These are phyloP conservation scores for Neocucurbitaria cava DNA, from an alignment of 2,329 filamentous ascomycete species.

Conservation along the genomic window DNA sequence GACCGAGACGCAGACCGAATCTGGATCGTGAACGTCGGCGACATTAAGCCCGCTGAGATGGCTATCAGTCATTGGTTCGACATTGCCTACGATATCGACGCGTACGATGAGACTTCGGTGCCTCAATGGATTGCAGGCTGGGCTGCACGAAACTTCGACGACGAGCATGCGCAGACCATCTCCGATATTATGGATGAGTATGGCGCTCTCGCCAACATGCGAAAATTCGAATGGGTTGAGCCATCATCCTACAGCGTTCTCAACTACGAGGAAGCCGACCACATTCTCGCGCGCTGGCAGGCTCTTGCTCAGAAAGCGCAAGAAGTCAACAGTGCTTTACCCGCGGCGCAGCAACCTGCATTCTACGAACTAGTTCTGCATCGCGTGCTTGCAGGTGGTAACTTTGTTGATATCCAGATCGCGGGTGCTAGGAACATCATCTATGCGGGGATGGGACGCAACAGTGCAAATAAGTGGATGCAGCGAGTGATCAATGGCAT, in stretches of 20 bases:
- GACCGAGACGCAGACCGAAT: conserved; percentile 65
- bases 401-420: conserved; percentile 59
- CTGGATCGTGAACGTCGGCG: conserved; percentile 73
- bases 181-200: conserved; percentile 63
- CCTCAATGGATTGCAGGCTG: conserved; percentile 64
- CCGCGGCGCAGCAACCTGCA: conserved; percentile 59
- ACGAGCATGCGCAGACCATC: conserved; percentile 56
- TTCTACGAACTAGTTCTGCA: conserved; percentile 71
- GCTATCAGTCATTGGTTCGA: conserved; percentile 73
- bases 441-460: conserved; percentile 47
- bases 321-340: conserved; percentile 62
- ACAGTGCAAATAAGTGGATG: conserved; percentile 48
- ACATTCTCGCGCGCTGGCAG: conserved; percentile 63
- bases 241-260: conserved; percentile 65
- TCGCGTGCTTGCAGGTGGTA: conserved; percentile 64
- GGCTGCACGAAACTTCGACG: conserved; percentile 65
- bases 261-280: conserved; percentile 70
- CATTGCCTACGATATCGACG: conserved; percentile 68
- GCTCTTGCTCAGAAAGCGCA: conserved; percentile 62
- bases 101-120: conserved; percentile 64
- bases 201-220: conserved; percentile 62
- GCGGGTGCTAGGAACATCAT: conserved; percentile 46
- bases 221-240: conserved; percentile 70
- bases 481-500: conserved; percentile 47
- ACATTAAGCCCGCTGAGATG: conserved; percentile 70